Evolutionary conservation across 371 early-diverging fungal species (phyloP), one percentile per base, ranked within the genome.

Genomic region (Saksenaea oblongispora): DNA sequence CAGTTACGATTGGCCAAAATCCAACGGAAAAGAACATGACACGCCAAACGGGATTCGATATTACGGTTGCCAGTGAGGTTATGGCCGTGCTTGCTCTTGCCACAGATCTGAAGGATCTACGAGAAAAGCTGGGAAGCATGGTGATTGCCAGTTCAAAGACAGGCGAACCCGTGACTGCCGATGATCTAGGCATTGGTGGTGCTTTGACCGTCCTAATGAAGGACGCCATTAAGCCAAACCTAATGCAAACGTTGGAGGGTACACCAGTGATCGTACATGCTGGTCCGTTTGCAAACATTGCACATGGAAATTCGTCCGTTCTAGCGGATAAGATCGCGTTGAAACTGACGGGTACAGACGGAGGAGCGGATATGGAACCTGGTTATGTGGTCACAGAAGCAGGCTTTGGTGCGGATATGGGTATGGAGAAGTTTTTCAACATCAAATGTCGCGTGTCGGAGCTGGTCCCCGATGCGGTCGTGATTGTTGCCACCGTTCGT

Each of bases 271-370:
- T 97, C 80, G 95, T 97, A 10, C 97, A 97, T 66, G 96, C 97
- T 18, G 97, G 97, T 5, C 97, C 97, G 2, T 97, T 97, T 70
- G 97, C 97, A 72, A 97, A 97, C 80, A 96, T 97, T 76, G 97
- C 97, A 1, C 96, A 96, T 65, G 97, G 97, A 24, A 96, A 96
- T 79, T 91, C 91, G 28, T 95, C 95, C 3, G 88, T 97, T 56
- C 75, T 97, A 39, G 95, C 97, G 17, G 97, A 97, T 73, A 83
- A 84, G 47, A 92, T 97, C 70, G 97, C 96, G 9, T 89, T 97
- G 60, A 94, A 94, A 71, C 76, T 96, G 34, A 91, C 91, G 14
- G 95, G 95, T 24, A 83, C 82, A 0, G 86, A 86, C 31, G 78
- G 74, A 34, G 79, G 81, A 56, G 72, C 75, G 15, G 72, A 74